phyloP scores from a whole-genome alignment of 768 basidiomycete species.

The Cystofilobasidium ferigula region DNA sequence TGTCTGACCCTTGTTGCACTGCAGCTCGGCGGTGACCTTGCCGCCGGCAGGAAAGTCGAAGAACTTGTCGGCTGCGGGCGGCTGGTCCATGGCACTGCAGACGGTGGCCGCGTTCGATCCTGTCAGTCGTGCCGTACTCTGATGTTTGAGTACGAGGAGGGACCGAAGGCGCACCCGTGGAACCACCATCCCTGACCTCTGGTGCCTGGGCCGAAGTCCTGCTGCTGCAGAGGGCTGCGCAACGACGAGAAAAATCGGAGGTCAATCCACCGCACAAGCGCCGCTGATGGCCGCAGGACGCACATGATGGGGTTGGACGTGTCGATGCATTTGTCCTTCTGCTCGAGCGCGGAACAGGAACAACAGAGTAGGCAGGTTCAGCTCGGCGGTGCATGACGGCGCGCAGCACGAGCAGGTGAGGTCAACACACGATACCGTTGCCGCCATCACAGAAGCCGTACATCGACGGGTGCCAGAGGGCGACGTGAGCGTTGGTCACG shows the following conservation, averaged over 20 bases:
- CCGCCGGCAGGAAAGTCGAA: background rate
- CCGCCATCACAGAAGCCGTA: constrained; percentile 13
- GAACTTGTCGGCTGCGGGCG: background rate
- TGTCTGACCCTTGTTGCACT: constrained; percentile 5
- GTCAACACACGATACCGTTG: background rate
- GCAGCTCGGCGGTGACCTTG: background rate
- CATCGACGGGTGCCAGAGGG: background rate
- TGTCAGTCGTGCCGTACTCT: too few relatives aligned
- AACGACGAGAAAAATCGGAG: background rate
- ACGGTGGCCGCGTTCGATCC: too few relatives aligned
- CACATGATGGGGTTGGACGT: background rate
- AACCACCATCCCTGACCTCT: constrained; percentile 2
- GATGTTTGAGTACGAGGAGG: too few relatives aligned
- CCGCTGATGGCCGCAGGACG: background rate
- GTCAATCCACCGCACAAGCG: background rate
- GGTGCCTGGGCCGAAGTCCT: constrained; percentile 3
- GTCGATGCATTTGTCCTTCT: background rate
- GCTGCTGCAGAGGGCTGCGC: background rate
- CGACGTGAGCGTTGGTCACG: background rate
- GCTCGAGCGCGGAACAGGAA: too few relatives aligned
- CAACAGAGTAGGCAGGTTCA: too few relatives aligned
- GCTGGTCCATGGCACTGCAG: constrained; percentile 12
- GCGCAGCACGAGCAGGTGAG: too few relatives aligned
- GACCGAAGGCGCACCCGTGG: too few relatives aligned
- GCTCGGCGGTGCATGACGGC: too few relatives aligned